These are phyloP conservation scores for Phytopythium boreale DNA, from an alignment of 352 stramenopile genomes.

Conservation along the genomic window DNA sequence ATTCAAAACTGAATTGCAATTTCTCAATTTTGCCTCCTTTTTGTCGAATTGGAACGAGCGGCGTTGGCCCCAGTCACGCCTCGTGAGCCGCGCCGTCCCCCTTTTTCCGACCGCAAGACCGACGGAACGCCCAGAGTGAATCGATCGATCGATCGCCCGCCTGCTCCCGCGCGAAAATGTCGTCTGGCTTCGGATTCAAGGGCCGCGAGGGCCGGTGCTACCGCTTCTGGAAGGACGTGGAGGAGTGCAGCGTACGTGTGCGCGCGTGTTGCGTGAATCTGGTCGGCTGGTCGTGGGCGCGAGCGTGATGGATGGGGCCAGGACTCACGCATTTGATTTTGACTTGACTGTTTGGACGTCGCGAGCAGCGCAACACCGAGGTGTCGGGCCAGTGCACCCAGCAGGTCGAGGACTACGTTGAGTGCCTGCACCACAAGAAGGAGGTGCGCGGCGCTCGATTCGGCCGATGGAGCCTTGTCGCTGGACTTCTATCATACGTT, in stretches of 20 bases:
- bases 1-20: no score
- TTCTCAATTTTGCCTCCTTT: no score
- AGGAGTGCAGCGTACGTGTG: conserved; percentile 92
- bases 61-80: no score
- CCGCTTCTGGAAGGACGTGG: conserved; percentile 92
- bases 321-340: conserved; percentile 6
- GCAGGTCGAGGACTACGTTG: conserved; percentile 93
- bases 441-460: conserved; percentile 53
- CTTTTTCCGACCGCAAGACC: not conserved
- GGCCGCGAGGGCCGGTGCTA: conserved; percentile 92
- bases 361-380: conserved; percentile 75
- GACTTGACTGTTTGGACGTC: not conserved
- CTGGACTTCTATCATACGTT: not conserved
- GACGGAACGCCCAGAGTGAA: not conserved
- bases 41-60: no score
- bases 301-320: not conserved
- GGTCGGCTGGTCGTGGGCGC: no score
- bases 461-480: not conserved
- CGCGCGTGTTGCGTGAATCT: not conserved
- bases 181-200: conserved; percentile 93
- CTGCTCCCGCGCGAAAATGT: conserved; percentile 57
- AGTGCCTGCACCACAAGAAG: conserved; percentile 95
- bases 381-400: conserved; percentile 75
- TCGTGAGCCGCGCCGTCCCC: not conserved
- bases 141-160: not conserved